These are phyloP conservation scores for Colletotrichum euphorbiae DNA, from an alignment of 2,329 filamentous ascomycete genomes.

Conservation along the genomic window DNA sequence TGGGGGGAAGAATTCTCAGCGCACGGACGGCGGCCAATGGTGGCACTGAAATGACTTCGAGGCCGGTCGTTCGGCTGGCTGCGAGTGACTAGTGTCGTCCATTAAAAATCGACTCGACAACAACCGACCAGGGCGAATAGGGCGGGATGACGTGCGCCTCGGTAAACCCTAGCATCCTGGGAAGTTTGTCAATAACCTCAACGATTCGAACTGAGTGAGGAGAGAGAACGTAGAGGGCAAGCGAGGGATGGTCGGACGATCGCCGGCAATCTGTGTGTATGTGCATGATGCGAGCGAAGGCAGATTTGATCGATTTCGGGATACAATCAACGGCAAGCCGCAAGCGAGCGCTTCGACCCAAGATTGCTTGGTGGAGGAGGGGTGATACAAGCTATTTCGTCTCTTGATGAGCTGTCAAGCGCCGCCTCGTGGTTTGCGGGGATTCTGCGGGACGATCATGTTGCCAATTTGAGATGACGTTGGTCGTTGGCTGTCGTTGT, in stretches of 20 bases:
- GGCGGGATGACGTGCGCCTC: slow-evolving; percentile 39
- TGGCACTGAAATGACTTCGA: slow-evolving; percentile 18
- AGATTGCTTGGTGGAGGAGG: slow-evolving; percentile 16
- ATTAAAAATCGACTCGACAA: slow-evolving; percentile 27
- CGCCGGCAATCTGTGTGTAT: slow-evolving; percentile 25
- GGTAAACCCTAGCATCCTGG: slow-evolving; percentile 39
- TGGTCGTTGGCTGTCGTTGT: background rate
- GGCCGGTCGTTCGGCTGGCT: slow-evolving; percentile 35
- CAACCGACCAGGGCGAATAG: slow-evolving; percentile 25
- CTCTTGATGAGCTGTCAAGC: slow-evolving; percentile 32
- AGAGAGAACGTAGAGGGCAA: slow-evolving; percentile 6
- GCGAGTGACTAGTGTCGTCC: slow-evolving; percentile 33
- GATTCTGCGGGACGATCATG: slow-evolving; percentile 34
- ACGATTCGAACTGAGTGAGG: slow-evolving; percentile 11
- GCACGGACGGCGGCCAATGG: slow-evolving; percentile 25
- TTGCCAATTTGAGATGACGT: slow-evolving; percentile 28
- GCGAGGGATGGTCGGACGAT: slow-evolving; percentile 35
- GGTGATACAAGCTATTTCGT: slow-evolving; percentile 21
- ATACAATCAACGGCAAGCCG: slow-evolving; percentile 12
- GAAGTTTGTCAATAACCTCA: slow-evolving; percentile 36
- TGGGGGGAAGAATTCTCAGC: slow-evolving; percentile 11
- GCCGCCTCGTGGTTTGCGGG: slow-evolving; percentile 36
- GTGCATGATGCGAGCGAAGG: slow-evolving; percentile 18
- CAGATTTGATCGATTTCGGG: slow-evolving; percentile 23
- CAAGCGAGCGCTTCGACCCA: background rate